These are phyloP conservation scores for Chlorencoelia australis DNA, from an alignment of 2,329 filamentous ascomycete genomes.

Conservation along the genomic window DNA sequence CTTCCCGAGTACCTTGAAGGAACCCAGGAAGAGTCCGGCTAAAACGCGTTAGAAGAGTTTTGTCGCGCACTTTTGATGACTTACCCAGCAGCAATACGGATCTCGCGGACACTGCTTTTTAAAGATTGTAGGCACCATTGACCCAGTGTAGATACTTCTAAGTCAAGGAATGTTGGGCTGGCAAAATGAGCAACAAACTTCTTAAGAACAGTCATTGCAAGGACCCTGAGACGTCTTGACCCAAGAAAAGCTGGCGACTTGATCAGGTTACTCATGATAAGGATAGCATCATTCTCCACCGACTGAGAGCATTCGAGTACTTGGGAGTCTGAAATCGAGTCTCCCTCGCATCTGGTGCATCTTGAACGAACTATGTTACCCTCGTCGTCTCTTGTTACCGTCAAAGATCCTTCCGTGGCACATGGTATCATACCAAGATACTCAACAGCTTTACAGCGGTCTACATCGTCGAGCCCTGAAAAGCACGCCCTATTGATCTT, in stretches of 20 bases:
- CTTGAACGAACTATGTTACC: slow-evolving; percentile 17
- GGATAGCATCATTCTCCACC: slow-evolving; percentile 31
- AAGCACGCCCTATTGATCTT: slow-evolving; percentile 32
- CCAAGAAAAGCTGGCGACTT: slow-evolving; percentile 36
- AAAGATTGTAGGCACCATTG: slow-evolving; percentile 76
- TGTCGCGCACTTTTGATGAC: slow-evolving; percentile 1
- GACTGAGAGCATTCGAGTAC: too few species aligned
- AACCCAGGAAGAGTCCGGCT: slow-evolving; percentile 59
- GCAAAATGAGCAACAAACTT: slow-evolving; percentile 59
- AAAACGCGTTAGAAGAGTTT: slow-evolving; percentile 12
- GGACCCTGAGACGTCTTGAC: slow-evolving; percentile 52
- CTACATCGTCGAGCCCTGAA: slow-evolving; percentile 35
- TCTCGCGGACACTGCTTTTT: slow-evolving; percentile 73
- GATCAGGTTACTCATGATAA: slow-evolving; percentile 36
- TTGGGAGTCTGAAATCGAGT: too few species aligned
- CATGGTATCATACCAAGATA: slow-evolving; percentile 49
- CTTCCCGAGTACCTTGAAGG: slow-evolving; percentile 37
- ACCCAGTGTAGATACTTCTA: slow-evolving; percentile 58
- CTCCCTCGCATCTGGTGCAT: slow-evolving; percentile 27
- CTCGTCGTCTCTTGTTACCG: slow-evolving; percentile 19
- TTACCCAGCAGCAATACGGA: slow-evolving; percentile 70
- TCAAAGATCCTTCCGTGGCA: slow-evolving; percentile 39
- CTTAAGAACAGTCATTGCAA: slow-evolving; percentile 62
- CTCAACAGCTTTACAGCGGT: slow-evolving; percentile 43
- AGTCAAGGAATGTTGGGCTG: slow-evolving; percentile 48